These are phyloP conservation scores for Bjerkandera adusta DNA, from an alignment of 1,284 basidiomycete species.

Conservation along the genomic window DNA sequence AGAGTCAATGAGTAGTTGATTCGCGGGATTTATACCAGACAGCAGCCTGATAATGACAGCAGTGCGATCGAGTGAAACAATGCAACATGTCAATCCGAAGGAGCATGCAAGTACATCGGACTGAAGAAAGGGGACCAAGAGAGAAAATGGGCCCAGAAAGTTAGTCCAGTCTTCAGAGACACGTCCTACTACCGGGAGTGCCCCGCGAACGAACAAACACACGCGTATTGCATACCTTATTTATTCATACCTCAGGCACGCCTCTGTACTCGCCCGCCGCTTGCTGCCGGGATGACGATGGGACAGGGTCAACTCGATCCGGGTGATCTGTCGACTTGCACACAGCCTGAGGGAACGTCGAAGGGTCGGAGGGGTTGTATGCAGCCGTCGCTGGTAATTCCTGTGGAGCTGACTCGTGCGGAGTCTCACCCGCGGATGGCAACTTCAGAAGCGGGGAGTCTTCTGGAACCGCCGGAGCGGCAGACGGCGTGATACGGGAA, in stretches of 20 bases:
- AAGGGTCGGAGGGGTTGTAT: conserved; percentile 12
- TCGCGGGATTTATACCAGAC: too few species aligned
- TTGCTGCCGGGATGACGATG: neutral
- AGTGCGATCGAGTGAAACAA: too few species aligned
- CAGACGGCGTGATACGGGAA: neutral
- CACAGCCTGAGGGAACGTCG: conserved; percentile 9
- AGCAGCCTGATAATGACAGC: too few species aligned
- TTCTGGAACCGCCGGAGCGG: neutral
- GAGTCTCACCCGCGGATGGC: neutral
- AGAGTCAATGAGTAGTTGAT: too few species aligned
- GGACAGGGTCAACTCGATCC: neutral
- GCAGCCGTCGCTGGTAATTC: neutral
- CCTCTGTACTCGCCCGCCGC: conserved; percentile 11
- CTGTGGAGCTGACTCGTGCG: neutral
- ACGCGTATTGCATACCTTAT: too few species aligned
- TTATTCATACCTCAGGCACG: conserved; percentile 13
- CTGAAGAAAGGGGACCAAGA: too few species aligned
- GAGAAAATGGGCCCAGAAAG: too few species aligned
- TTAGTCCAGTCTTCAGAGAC: too few species aligned
- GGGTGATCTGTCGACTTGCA: conserved; percentile 1
- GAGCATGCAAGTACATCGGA: too few species aligned
- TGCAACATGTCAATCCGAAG: too few species aligned
- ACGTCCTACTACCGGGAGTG: too few species aligned
- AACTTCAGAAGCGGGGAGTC: neutral
- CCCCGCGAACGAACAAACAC: too few species aligned